Base-by-base conservation (phyloP, 1,139 yeast genomes). In the Zygosaccharomyces pseudobailii region DNA sequence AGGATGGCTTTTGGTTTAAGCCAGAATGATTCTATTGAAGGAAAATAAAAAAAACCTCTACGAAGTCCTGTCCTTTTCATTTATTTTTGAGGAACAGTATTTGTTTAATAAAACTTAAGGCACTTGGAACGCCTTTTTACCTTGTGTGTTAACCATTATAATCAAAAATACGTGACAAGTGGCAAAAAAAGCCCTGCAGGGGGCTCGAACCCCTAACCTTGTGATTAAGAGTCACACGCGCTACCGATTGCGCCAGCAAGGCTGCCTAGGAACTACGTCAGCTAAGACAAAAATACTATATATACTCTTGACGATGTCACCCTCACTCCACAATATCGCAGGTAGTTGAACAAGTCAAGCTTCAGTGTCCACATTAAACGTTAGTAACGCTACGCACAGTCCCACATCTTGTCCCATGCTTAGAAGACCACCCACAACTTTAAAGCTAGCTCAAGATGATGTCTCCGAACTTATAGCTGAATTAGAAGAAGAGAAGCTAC, bases 231-330 rank as follows among this genome's bases (percentile, higher is more conserved):
- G 72, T 69, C 72, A 66, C 63, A 67, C 69, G 72, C 72, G 71
- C 72, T 69, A 69, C 72, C 72, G 72, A 69, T 69, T 69, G 72
- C 71, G 72, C 72, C 71, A 68, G 68, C 71, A 67, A 68, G 71
- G 71, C 71, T 48, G 10, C n/a, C 13, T 36, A 36, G 4, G 7
- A 10, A 35, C n/a, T 35, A n/a, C 7, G 17, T 13, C 17, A 13
- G 17, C 17, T 13, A 13, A 13, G 17, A 13, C 17, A 13, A 13
- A 13, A 13, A 13, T 13, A 13, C 17, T 13, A 13, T 13, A 13
- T 2, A 13, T 13, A 13, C 17, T 1, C 17, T 13, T 13, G 17
- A 13, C 17, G 2, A 13, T 13, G 6, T 30, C 13, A n/a, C 19
- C 5, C 6, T 30, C 19, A n/a, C 7, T 19, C 40, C 25, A 36